Conservation (phyloP, 768 basidiomycete species). For the Podaxis sp. region DNA sequence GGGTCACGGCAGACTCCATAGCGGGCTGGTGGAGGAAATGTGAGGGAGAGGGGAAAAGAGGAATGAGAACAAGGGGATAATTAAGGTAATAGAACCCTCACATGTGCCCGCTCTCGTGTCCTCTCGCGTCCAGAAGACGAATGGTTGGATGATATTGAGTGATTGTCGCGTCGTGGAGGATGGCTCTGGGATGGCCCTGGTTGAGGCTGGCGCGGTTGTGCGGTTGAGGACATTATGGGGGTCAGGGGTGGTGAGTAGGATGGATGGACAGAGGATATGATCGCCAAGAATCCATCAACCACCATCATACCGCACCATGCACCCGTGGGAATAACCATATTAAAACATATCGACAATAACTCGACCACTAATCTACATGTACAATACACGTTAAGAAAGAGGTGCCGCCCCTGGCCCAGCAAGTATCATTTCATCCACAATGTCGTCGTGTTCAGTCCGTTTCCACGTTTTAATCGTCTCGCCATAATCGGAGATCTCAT, state of each 20-base stretch:
- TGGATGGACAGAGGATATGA: neutral
- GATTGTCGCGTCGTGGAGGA: constrained; percentile 48
- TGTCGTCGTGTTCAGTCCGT: constrained; percentile 64
- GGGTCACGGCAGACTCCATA: constrained; percentile 88
- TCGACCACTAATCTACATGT: neutral
- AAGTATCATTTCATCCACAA: constrained; percentile 61
- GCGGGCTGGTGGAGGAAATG: constrained; percentile 45
- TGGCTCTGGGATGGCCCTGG: constrained; percentile 28
- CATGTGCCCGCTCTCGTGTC: constrained; percentile 33
- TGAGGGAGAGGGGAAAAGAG: neutral
- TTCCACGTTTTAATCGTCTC: constrained; percentile 91
- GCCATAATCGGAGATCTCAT: constrained; percentile 82
- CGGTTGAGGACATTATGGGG: constrained; percentile 7
- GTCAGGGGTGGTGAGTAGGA: constrained; percentile 9
- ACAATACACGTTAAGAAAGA: constrained; percentile 1
- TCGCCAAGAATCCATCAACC: neutral
- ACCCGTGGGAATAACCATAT: neutral
- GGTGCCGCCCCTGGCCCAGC: constrained; percentile 21
- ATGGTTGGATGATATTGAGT: constrained; percentile 45
- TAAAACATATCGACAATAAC: neutral
- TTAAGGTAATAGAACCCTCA: constrained; percentile 19
- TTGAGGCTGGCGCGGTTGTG: constrained; percentile 25
- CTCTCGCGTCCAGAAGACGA: constrained; percentile 31
- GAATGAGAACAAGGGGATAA: constrained; percentile 8
- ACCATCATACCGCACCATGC: neutral